Evolutionary conservation across 257 asterid species (phyloP).

Genomic region (Anisodus acutangulus): DNA sequence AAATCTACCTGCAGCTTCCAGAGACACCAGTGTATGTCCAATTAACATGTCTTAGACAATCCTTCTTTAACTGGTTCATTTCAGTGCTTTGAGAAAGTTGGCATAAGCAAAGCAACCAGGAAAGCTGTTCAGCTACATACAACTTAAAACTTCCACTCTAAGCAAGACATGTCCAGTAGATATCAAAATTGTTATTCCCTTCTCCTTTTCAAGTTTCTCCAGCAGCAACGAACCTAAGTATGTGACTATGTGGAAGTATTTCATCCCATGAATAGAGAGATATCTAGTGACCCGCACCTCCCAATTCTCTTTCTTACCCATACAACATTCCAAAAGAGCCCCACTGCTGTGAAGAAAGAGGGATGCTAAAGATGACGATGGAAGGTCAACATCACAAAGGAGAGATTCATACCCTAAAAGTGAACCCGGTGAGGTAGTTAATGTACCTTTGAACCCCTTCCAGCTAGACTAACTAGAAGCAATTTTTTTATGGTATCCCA

Average conservation of each 20-base stretch:
- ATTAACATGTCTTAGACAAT: neutral
- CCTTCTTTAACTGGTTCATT: slow-evolving; percentile 7
- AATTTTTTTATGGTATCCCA: neutral
- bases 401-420: neutral
- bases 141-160: neutral
- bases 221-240: neutral
- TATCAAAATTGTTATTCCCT: neutral
- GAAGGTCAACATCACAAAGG: slow-evolving; percentile 12
- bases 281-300: neutral
- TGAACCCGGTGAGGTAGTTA: neutral
- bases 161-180: neutral
- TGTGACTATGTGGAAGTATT: neutral
- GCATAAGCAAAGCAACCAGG: neutral
- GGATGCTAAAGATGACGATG: neutral
- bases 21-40: neutral
- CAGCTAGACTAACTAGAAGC: neutral
- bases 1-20: neutral
- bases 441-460: neutral
- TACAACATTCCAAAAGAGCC: neutral
- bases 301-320: neutral
- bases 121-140: neutral
- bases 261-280: slow-evolving; percentile 21
- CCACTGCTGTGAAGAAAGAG: slow-evolving; percentile 14
- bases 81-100: neutral
- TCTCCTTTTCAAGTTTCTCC: neutral